Base-by-base conservation (phyloP, 768 basidiomycete species). In the Tricholoma sp. region DNA sequence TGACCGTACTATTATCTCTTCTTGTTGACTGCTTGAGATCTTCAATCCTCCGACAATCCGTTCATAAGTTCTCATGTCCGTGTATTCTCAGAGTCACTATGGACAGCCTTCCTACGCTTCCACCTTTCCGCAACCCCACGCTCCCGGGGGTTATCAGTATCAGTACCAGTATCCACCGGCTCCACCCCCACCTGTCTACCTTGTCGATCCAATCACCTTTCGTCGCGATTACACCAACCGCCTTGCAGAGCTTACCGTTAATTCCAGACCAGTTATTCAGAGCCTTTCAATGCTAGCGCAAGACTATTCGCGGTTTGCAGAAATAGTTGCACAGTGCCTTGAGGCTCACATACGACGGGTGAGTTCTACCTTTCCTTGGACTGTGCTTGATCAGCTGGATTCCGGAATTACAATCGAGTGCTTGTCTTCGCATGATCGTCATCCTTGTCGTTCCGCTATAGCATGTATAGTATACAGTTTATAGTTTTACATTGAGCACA, bases 181-280 rank as follows among this genome's bases (percentile, higher is more conserved):
- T 37, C 66, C 68, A 37, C 67, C 76, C 50, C 70, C 72, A 5
- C 67, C 70, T 53, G 65, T 74, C 55, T 74, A 77, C 61, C 78
- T 78, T 64, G 70, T 82, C 67, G 88, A 91, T 69, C 83, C 88
- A 31, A 78, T 77, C 70, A 74, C 80, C 37, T 93, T 93, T 69
- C 84, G 92, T 61, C 83, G 85, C 73, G 91, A 92, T 74, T 93
- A 88, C 72, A 66, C 81, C 54, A 69, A 74, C 41, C 85, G 89
- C 59, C 84, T 97, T 54, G 75, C 82, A 65, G 84, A 87, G 60
- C 86, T 99, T 60, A 91, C 86, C 52, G 86, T 94, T 79, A 99
- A 98, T 74, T 96, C 94, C 62, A 87, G 94, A 66, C 89, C 93
- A 9, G 85, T 97, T 59, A 99, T 99, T 61, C 93, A 97, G 74